phyloP scores from a whole-genome alignment of 1,284 basidiomycete species.

The Ustilago vetiveriae region DNA sequence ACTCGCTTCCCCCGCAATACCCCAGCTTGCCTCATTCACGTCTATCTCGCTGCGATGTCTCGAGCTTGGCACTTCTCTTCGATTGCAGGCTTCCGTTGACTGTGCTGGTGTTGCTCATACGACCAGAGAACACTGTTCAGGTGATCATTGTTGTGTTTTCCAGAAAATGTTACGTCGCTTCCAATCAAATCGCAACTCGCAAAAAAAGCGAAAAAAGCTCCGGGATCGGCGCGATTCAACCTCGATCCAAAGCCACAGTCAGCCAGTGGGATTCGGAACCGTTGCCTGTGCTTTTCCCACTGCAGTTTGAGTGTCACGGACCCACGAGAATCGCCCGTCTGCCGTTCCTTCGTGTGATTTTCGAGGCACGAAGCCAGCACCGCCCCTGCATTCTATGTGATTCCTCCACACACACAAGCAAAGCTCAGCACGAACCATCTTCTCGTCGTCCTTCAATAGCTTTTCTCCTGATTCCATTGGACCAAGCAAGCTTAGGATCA shows the following conservation, averaged over 20 bases:
- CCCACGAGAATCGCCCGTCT: constrained; percentile 4
- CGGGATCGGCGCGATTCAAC: not conserved
- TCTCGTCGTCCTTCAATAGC: not conserved
- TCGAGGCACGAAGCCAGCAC: constrained; percentile 6
- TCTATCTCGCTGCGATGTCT: no score
- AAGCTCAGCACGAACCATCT: not conserved
- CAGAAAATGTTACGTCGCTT: no score
- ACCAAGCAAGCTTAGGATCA: not conserved
- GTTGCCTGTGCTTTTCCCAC: no score
- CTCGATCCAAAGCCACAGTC: not conserved
- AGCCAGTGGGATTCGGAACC: constrained; percentile 4
- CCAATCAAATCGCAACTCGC: no score
- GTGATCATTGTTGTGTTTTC: no score
- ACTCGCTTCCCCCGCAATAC: no score
- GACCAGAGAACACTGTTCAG: no score
- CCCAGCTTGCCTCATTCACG: no score
- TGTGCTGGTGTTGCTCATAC: no score
- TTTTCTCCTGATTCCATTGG: not conserved
- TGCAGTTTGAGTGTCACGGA: constrained; percentile 10
- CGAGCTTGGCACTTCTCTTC: no score
- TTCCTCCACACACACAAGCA: constrained; percentile 11
- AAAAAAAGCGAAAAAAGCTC: no score
- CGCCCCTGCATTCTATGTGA: constrained; percentile 22
- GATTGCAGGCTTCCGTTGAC: no score
- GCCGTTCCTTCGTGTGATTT: constrained; percentile 1